phyloP scores from a whole-genome alignment of 257 asterid genomes.

The Jacaranda copaia region DNA sequence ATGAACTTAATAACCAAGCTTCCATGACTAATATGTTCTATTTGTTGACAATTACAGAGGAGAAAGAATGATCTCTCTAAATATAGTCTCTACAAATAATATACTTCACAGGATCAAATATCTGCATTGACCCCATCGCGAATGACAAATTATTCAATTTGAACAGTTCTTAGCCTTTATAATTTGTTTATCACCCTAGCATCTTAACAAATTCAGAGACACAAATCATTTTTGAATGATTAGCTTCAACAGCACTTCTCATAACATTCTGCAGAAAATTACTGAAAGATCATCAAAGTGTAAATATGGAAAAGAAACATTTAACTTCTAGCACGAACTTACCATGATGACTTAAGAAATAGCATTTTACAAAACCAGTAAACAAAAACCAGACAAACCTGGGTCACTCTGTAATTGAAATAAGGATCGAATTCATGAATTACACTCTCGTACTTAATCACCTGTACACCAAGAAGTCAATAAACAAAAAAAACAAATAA shows the following conservation, averaged over 20 bases:
- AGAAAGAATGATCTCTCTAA: not conserved
- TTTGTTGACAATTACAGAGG: not conserved
- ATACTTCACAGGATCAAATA: not conserved
- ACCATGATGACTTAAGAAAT: constrained; percentile 16
- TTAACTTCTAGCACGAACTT: not conserved
- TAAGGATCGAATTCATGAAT: constrained; percentile 90
- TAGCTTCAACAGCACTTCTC: not conserved
- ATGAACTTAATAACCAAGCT: not conserved
- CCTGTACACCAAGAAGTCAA: constrained; percentile 46
- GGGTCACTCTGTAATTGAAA: constrained; percentile 87
- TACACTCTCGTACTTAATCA: constrained; percentile 84
- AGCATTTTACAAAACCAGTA: constrained; percentile 14
- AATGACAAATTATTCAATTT: not conserved
- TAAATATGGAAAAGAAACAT: not conserved
- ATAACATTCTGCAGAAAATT: too few species aligned
- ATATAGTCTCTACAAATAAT: not conserved
- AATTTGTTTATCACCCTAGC: not conserved
- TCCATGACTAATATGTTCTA: not conserved
- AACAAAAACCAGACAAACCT: constrained; percentile 52
- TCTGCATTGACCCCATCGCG: not conserved
- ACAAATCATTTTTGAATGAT: not conserved
- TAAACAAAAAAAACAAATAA: not conserved
- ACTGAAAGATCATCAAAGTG: too few species aligned
- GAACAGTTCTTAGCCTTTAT: not conserved
- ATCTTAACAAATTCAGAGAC: not conserved